These are phyloP conservation scores for Ceratobasidium sp. DNA, from an alignment of 1,284 basidiomycete species.

Conservation along the genomic window DNA sequence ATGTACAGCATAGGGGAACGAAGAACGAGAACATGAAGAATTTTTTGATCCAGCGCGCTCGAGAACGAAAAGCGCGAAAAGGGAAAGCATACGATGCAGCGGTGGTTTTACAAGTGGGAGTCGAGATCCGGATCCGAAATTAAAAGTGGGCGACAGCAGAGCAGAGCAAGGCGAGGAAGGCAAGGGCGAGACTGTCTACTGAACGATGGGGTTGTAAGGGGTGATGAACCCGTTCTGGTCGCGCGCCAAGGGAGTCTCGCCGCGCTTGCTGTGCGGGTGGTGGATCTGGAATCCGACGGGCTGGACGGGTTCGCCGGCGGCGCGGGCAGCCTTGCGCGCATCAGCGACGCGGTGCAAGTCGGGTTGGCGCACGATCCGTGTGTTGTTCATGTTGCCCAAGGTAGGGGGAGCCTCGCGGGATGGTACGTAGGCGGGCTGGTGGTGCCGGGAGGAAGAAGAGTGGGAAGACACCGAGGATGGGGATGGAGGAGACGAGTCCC, in stretches of 20 bases:
- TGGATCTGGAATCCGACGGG: constrained; percentile 34
- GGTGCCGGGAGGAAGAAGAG: constrained; percentile 27
- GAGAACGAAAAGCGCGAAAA: constrained; percentile 8
- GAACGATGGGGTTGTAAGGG: constrained; percentile 6
- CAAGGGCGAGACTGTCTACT: not conserved
- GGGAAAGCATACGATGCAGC: not conserved
- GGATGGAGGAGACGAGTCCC: constrained; percentile 15
- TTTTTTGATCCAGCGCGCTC: not conserved
- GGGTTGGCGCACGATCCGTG: constrained; percentile 34
- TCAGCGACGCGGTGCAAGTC: constrained; percentile 36
- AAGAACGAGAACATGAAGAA: not conserved
- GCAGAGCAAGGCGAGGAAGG: not conserved
- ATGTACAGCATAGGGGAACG: constrained; percentile 15
- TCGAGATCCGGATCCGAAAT: not conserved
- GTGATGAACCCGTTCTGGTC: constrained; percentile 36
- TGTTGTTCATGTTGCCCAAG: constrained; percentile 23
- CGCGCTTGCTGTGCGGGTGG: constrained; percentile 32
- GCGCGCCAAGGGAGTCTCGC: constrained; percentile 2
- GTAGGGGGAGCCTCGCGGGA: constrained; percentile 34
- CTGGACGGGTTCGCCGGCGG: constrained; percentile 23
- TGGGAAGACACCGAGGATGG: constrained; percentile 21
- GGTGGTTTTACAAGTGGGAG: not conserved
- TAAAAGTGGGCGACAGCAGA: too few species aligned
- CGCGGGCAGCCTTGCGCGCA: constrained; percentile 32
- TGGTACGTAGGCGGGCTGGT: constrained; percentile 27